phyloP scores from a whole-genome alignment of 2,329 filamentous ascomycete species.

The Aspergillus ibericus region DNA sequence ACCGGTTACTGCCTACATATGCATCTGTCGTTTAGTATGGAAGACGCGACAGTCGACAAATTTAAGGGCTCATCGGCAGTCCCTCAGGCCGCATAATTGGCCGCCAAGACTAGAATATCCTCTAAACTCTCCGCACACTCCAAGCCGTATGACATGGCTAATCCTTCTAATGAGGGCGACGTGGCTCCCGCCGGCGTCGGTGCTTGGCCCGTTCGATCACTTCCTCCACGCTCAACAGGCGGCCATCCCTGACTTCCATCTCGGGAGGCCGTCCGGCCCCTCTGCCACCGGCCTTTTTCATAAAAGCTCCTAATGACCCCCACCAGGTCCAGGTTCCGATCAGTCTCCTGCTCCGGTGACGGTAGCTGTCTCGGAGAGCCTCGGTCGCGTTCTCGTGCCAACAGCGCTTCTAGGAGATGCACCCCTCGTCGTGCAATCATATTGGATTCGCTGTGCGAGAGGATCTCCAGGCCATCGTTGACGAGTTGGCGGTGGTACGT shows the following conservation, averaged over 20 bases:
- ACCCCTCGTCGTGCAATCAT: conserved; percentile 29
- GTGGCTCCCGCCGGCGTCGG: background rate
- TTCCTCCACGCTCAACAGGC: background rate
- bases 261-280: background rate
- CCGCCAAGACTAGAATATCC: conserved; percentile 21
- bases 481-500: conserved; percentile 22
- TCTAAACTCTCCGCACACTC: conserved; percentile 19
- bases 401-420: conserved; percentile 15
- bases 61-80: no score
- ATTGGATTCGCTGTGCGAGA: conserved; percentile 22
- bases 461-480: conserved; percentile 21
- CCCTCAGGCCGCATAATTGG: background rate
- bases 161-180: background rate
- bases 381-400: conserved; percentile 12
- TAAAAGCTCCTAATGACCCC: conserved; percentile 21
- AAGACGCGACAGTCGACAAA: no score
- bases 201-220: background rate
- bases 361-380: background rate
- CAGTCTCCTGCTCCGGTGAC: background rate
- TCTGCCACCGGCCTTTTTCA: conserved; percentile 8
- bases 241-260: conserved; percentile 1
- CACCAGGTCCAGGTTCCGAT: conserved; percentile 14
- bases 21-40: no score
- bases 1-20: no score
- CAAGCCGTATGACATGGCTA: conserved; percentile 11